phyloP scores from a whole-genome alignment of 176 grass and related monocot genomes.

The Coix lacrymajobi region DNA sequence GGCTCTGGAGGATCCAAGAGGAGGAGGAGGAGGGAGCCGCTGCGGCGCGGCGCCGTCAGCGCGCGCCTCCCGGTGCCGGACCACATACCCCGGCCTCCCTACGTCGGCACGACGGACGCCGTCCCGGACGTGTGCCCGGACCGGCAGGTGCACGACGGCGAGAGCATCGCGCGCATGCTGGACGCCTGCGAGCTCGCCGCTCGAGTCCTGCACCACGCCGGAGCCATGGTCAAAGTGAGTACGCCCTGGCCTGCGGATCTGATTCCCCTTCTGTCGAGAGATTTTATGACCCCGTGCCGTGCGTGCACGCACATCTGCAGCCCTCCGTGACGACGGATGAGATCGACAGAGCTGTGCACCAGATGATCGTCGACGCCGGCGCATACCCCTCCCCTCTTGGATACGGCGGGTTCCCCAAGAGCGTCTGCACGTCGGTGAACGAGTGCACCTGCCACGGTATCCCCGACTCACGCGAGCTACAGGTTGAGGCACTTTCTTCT shows the following conservation, averaged over 20 bases:
- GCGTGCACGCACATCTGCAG: conserved; percentile 24
- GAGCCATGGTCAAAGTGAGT: conserved; percentile 69
- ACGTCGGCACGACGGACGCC: conserved; percentile 24
- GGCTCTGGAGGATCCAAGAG: conserved; percentile 12
- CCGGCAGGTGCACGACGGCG: conserved; percentile 60
- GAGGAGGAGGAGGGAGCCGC: conserved; percentile 36
- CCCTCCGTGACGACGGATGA: conserved; percentile 77
- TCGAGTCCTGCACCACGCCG: conserved; percentile 66
- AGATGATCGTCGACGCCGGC: conserved; percentile 74
- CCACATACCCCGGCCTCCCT: conserved; percentile 59
- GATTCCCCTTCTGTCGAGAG: background rate
- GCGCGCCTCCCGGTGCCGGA: conserved; percentile 59
- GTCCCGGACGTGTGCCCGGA: conserved; percentile 59
- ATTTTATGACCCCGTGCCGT: background rate
- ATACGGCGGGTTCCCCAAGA: conserved; percentile 87
- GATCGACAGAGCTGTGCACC: conserved; percentile 90
- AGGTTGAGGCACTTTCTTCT: conserved; percentile 12
- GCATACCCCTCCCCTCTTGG: conserved; percentile 89
- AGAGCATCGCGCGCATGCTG: conserved; percentile 58
- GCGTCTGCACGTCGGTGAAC: conserved; percentile 93
- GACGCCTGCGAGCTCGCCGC: conserved; percentile 68
- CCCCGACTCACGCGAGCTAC: conserved; percentile 65
- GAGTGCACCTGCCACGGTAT: conserved; percentile 96
- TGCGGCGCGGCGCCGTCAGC: conserved; percentile 55
- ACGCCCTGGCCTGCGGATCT: background rate